These are phyloP conservation scores for Trichoderma cornu-damae DNA, from an alignment of 2,329 filamentous ascomycete genomes.

Conservation along the genomic window DNA sequence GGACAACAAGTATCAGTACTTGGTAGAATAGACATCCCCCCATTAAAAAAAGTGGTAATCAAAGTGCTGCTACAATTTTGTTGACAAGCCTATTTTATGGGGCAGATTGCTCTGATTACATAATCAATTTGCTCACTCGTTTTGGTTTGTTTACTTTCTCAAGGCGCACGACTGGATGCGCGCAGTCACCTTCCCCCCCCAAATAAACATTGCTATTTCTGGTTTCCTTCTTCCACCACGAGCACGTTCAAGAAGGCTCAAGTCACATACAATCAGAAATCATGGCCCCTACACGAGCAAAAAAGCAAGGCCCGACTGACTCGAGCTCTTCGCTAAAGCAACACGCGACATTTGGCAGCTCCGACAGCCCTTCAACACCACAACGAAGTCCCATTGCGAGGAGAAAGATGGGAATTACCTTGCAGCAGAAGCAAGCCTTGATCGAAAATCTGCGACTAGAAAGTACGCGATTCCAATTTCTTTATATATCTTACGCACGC, in stretches of 20 bases:
- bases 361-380: conserved; percentile 36
- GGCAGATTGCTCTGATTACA: neutral
- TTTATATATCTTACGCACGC: conserved; percentile 7
- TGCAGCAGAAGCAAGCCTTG: conserved; percentile 75
- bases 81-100: neutral
- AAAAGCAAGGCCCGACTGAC: conserved; percentile 31
- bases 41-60: rapidly evolving
- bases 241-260: neutral
- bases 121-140: neutral
- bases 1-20: too few species aligned
- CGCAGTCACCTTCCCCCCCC: neutral
- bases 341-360: conserved; percentile 24
- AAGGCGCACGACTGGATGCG: neutral
- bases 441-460: conserved; percentile 88
- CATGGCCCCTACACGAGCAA: conserved; percentile 46
- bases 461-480: conserved; percentile 49
- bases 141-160: conserved; percentile 15
- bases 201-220: neutral
- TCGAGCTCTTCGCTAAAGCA: conserved; percentile 18
- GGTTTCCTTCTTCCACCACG: conserved; percentile 8
- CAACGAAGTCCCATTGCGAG: conserved; percentile 59
- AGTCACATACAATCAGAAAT: conserved; percentile 23
- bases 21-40: too few species aligned
- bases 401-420: conserved; percentile 55
- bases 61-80: neutral